Conservation (phyloP, 2,329 filamentous ascomycete genomes). For the Aspergillus uvarum region DNA sequence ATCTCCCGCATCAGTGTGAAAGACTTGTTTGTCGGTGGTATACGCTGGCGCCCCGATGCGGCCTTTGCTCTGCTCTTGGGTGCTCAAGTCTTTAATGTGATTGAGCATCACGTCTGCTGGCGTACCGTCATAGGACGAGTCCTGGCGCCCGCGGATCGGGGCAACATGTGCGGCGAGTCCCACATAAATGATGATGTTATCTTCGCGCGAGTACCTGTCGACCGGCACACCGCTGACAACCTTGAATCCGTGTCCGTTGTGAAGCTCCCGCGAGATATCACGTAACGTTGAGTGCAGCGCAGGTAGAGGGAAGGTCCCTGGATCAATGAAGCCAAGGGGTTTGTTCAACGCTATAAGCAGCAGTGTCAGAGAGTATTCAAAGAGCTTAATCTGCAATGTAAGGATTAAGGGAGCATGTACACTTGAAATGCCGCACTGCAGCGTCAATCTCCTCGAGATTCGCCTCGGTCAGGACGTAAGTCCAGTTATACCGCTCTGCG, state of each 20-base stretch:
- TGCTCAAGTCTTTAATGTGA: conserved; percentile 63
- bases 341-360: conserved; percentile 27
- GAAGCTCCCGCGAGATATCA: conserved; percentile 38
- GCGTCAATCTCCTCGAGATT: conserved; percentile 47
- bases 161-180: conserved; percentile 48
- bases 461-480: conserved; percentile 35
- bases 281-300: conserved; percentile 35
- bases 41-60: conserved; percentile 47
- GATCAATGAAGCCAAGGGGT: conserved; percentile 43
- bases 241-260: conserved; percentile 46
- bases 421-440: conserved; percentile 45
- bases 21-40: conserved; percentile 47
- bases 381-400: neutral
- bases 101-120: conserved; percentile 52
- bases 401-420: conserved; percentile 18
- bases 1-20: conserved; percentile 58
- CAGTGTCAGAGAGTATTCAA: conserved; percentile 6
- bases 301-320: conserved; percentile 47
- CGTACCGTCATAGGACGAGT: conserved; percentile 32
- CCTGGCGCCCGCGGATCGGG: conserved; percentile 42
- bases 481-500: conserved; percentile 42
- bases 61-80: conserved; percentile 21
- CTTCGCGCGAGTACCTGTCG: conserved; percentile 36
- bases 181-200: conserved; percentile 45
- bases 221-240: conserved; percentile 46